These are phyloP conservation scores for Cucumis hystrix DNA, from an alignment of 306 rosid genomes.

Conservation along the genomic window DNA sequence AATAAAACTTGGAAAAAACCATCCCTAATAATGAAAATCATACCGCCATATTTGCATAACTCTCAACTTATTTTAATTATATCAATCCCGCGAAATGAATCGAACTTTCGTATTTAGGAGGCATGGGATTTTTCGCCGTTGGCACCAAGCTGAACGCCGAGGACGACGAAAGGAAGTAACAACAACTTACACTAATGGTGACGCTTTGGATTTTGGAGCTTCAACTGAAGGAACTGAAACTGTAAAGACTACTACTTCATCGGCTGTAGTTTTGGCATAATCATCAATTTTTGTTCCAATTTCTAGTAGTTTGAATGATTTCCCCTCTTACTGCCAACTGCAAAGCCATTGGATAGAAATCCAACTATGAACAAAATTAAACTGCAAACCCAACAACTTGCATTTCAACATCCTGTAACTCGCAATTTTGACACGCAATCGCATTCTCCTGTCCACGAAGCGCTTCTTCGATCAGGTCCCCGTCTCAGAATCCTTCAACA, in stretches of 20 bases:
- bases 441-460: constrained; percentile 42
- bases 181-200: background rate
- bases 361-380: constrained; percentile 2
- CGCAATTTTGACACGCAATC: background rate
- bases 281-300: background rate
- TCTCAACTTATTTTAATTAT: too few species aligned
- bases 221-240: background rate
- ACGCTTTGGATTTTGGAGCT: background rate
- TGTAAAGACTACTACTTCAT: background rate
- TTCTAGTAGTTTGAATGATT: background rate
- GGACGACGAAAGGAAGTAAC: background rate
- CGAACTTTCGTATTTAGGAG: background rate
- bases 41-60: too few species aligned
- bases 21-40: too few species aligned
- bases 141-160: background rate
- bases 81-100: too few species aligned
- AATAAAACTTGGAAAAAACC: too few species aligned
- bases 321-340: background rate
- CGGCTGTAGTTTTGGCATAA: background rate
- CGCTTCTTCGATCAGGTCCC: constrained; percentile 58
- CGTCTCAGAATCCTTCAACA: constrained; percentile 39
- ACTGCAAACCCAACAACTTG: constrained; percentile 28
- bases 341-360: background rate
- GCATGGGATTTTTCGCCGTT: background rate
- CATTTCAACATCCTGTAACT: background rate